phyloP scores from a whole-genome alignment of 768 basidiomycete species.

The Kwoniella dejecticola region DNA sequence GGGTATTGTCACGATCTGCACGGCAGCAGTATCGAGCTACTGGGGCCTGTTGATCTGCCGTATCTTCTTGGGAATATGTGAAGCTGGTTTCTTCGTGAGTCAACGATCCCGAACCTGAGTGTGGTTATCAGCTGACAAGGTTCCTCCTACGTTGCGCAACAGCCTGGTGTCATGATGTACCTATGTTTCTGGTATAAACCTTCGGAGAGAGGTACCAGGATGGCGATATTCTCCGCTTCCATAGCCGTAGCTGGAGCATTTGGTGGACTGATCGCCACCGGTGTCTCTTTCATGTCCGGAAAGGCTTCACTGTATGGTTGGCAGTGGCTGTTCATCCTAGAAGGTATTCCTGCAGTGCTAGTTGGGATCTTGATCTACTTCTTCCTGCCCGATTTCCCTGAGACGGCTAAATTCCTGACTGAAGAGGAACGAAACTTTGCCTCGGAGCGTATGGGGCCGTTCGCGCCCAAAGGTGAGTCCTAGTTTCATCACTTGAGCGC shows the following conservation, averaged over 20 bases:
- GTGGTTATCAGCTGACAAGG: no score
- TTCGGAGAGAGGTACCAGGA: slow-evolving; percentile 39
- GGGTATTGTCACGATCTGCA: slow-evolving; percentile 43
- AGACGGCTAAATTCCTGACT: slow-evolving; percentile 40
- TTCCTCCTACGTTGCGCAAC: neutral
- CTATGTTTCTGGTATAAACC: slow-evolving; percentile 46
- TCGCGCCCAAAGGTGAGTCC: slow-evolving; percentile 25
- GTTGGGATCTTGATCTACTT: slow-evolving; percentile 30
- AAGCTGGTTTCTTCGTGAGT: slow-evolving; percentile 47
- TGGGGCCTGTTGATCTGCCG: slow-evolving; percentile 50
- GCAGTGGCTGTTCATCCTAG: slow-evolving; percentile 42
- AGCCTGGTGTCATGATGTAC: slow-evolving; percentile 40
- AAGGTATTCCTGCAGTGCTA: slow-evolving; percentile 32
- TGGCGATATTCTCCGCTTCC: slow-evolving; percentile 40
- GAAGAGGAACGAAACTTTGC: slow-evolving; percentile 30
- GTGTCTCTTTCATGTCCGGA: slow-evolving; percentile 65
- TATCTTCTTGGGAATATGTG: slow-evolving; percentile 51
- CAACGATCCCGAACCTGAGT: no score
- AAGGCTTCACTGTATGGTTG: slow-evolving; percentile 31
- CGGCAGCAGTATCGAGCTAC: slow-evolving; percentile 43
- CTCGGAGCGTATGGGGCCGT: slow-evolving; percentile 26
- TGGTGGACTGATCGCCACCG: slow-evolving; percentile 80
- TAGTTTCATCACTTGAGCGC: neutral
- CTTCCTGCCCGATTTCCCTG: slow-evolving; percentile 36
- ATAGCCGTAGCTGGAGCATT: slow-evolving; percentile 57